A percentile compares a stretch with the other conserved stretches of the same genome.
phyloP scores from a whole-genome alignment of 305 asterid genomes.

The Rubia balearica region DNA sequence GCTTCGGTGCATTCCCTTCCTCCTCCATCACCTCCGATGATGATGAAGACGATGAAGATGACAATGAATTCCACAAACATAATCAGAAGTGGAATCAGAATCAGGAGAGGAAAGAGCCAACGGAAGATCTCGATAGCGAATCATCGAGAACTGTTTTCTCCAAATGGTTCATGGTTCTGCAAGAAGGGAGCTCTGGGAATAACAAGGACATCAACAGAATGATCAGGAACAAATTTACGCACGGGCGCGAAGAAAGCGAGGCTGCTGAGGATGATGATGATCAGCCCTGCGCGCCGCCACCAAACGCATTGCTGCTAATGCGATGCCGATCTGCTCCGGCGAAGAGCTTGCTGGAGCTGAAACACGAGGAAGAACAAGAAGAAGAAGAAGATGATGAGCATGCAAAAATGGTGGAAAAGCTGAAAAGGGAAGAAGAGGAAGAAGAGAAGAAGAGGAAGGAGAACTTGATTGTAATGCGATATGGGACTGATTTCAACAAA shows the following conservation, averaged over 20 bases:
- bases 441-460: conserved; percentile 31
- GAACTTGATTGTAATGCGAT: conserved; percentile 42
- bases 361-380: conserved; percentile 25
- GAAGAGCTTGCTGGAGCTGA: conserved; percentile 58
- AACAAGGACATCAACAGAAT: conserved; percentile 12
- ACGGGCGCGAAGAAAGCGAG: neutral
- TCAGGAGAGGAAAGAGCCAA: conserved; percentile 1
- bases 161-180: conserved; percentile 82
- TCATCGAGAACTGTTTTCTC: conserved; percentile 50
- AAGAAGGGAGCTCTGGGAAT: conserved; percentile 33
- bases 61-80: conserved; percentile 18
- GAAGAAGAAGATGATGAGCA: conserved; percentile 12
- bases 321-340: conserved; percentile 92
- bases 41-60: conserved; percentile 29
- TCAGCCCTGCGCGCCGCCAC: conserved; percentile 39
- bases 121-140: conserved; percentile 20
- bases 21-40: conserved; percentile 52
- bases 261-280: conserved; percentile 16
- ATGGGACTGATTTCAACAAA: conserved; percentile 42
- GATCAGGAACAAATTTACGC: conserved; percentile 9
- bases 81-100: neutral
- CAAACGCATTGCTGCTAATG: conserved; percentile 78
- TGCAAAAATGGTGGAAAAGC: conserved; percentile 4
- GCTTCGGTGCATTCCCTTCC: conserved; percentile 65
- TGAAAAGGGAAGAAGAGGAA: conserved; percentile 9